Conservation (phyloP, 2,329 filamentous ascomycete genomes). For the Neobulgaria alba region DNA sequence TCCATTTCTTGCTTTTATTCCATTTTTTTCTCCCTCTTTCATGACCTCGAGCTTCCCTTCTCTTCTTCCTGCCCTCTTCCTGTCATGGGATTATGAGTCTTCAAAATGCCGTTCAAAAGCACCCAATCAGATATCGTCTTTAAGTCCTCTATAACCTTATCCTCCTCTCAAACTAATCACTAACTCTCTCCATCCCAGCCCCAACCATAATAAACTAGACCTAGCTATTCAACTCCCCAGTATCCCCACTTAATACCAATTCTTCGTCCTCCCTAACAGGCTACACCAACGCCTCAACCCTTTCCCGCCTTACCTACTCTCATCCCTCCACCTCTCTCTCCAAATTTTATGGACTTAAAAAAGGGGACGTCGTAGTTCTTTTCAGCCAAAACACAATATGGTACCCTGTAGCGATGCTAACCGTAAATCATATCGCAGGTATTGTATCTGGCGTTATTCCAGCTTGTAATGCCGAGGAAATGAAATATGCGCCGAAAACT, state of each 20-base stretch:
- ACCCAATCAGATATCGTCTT: constrained; percentile 20
- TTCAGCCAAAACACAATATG: constrained; percentile 59
- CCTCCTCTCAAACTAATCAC: constrained; percentile 2
- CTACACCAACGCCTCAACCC: too few species aligned
- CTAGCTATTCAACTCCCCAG: constrained; percentile 50
- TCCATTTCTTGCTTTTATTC: too few species aligned
- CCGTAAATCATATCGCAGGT: constrained; percentile 42
- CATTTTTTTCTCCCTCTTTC: too few species aligned
- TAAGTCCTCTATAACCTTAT: constrained; percentile 4
- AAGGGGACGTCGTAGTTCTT: too few species aligned
- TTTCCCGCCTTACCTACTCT: too few species aligned
- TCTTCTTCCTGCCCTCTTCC: too few species aligned
- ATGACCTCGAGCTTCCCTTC: too few species aligned
- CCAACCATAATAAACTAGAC: constrained; percentile 50
- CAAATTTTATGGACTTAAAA: too few species aligned
- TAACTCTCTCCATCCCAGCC: constrained; percentile 36
- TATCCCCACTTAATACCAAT: constrained; percentile 35
- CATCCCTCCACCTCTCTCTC: too few species aligned
- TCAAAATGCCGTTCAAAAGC: constrained; percentile 6
- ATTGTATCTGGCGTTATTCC: constrained; percentile 54
- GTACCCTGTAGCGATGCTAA: constrained; percentile 57
- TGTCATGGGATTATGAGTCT: too few species aligned
- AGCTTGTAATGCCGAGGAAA: constrained; percentile 59
- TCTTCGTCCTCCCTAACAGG: too few species aligned
- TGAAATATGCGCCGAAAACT: constrained; percentile 54